Conservation (phyloP, 805 yeast genomes). For the Ogataea paradorogensis region DNA sequence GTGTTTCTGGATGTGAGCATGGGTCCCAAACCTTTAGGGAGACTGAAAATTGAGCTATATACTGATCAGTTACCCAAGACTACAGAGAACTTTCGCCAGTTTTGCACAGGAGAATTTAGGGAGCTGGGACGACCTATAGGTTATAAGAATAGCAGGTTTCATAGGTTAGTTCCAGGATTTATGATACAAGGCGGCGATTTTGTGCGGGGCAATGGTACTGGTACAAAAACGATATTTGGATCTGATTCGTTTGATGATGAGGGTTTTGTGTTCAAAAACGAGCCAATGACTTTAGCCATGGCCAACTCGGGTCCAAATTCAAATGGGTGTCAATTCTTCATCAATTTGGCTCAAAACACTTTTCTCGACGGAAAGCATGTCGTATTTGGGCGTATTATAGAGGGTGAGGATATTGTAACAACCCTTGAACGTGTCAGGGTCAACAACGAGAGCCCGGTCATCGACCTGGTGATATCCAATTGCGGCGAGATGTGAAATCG, state of each 20-base stretch:
- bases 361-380: conserved; percentile 47
- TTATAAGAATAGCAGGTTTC: conserved; percentile 38
- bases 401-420: conserved; percentile 37
- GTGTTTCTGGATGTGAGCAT: conserved; percentile 32
- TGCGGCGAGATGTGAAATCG: conserved; percentile 26
- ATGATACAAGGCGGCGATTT: conserved; percentile 36
- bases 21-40: conserved; percentile 34
- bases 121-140: conserved; percentile 41
- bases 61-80: conserved; percentile 43
- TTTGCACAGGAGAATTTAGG: conserved; percentile 48
- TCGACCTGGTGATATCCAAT: conserved; percentile 21
- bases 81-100: conserved; percentile 49
- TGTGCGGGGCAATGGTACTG: conserved; percentile 43
- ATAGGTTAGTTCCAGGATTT: conserved; percentile 42
- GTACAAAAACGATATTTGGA: conserved; percentile 42
- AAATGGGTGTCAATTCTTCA: conserved; percentile 47
- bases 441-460: conserved; percentile 20
- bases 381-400: conserved; percentile 47
- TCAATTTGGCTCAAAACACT: conserved; percentile 33
- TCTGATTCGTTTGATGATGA: conserved; percentile 43
- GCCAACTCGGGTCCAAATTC: conserved; percentile 45
- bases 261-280: conserved; percentile 34
- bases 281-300: conserved; percentile 35
- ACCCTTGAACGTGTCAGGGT: conserved; percentile 28
- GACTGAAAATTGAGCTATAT: conserved; percentile 45